phyloP scores from a whole-genome alignment of 768 basidiomycete species.

The Collybia nuda region DNA sequence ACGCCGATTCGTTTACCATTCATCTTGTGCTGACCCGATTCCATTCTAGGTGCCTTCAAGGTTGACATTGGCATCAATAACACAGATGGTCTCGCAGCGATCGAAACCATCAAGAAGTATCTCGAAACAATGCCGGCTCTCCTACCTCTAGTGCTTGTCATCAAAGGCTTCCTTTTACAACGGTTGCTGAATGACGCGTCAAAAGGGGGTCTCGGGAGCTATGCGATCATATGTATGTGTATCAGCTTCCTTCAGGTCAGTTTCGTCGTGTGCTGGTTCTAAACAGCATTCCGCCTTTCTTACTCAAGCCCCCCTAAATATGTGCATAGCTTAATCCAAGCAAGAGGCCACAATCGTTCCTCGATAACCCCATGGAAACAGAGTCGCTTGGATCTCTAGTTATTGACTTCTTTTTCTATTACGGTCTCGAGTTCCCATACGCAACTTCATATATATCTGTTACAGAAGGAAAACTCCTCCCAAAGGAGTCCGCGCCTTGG shows the following conservation, averaged over 20 bases:
- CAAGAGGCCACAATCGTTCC: conserved; percentile 44
- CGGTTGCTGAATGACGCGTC: conserved; percentile 63
- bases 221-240: conserved; percentile 60
- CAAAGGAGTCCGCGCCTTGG: conserved; percentile 34
- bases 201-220: conserved; percentile 64
- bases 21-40: neutral
- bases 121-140: conserved; percentile 57
- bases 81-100: conserved; percentile 51
- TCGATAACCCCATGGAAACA: conserved; percentile 45
- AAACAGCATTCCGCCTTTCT: neutral
- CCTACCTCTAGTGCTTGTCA: conserved; percentile 55
- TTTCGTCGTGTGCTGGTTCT: neutral
- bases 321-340: conserved; percentile 51
- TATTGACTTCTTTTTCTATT: conserved; percentile 66
- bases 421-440: conserved; percentile 48
- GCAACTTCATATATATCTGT: conserved; percentile 39
- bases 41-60: conserved; percentile 45
- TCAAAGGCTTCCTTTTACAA: conserved; percentile 63
- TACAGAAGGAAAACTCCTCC: conserved; percentile 27
- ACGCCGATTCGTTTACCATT: conserved; percentile 1
- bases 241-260: conserved; percentile 70
- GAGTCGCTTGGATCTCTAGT: conserved; percentile 58
- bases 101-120: conserved; percentile 51
- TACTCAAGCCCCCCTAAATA: neutral
- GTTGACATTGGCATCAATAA: conserved; percentile 72